A percentile compares a stretch with the other conserved stretches of the same genome.
phyloP scores from a whole-genome alignment of 768 basidiomycete genomes.

The Tylopilus subfusipes region DNA sequence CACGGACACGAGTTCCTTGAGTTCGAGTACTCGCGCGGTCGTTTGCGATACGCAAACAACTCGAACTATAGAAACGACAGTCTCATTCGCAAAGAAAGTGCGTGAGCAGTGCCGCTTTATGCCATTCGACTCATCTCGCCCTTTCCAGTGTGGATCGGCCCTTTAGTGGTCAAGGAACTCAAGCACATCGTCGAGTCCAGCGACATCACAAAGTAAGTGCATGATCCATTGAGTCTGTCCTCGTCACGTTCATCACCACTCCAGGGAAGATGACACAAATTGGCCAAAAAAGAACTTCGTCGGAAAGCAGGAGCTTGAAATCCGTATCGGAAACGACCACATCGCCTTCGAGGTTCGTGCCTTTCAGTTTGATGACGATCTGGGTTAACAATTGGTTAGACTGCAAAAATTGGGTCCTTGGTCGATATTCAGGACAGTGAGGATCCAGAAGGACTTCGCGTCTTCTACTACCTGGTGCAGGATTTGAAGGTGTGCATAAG shows the following conservation, averaged over 20 bases:
- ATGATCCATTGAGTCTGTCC: background rate
- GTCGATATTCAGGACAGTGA: conserved; percentile 97
- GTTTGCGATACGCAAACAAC: conserved; percentile 97
- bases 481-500: conserved; percentile 75
- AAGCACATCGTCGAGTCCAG: conserved; percentile 91
- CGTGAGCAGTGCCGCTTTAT: conserved; percentile 31
- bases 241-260: background rate
- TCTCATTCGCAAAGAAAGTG: conserved; percentile 98
- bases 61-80: conserved; percentile 98
- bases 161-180: conserved; percentile 88
- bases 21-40: conserved; percentile 96
- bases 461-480: conserved; percentile 98
- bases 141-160: conserved; percentile 85
- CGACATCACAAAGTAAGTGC: conserved; percentile 83
- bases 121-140: background rate
- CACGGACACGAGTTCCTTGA: conserved; percentile 98
- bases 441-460: conserved; percentile 94
- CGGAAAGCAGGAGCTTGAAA: conserved; percentile 97
- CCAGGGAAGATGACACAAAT: conserved; percentile 94
- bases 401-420: conserved; percentile 95
- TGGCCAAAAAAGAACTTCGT: conserved; percentile 99
- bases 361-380: background rate
- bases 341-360: conserved; percentile 88
- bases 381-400: conserved; percentile 46
- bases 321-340: conserved; percentile 90